Conservation (phyloP, 371 early-diverging fungal species). For the Mucor piriformis region DNA sequence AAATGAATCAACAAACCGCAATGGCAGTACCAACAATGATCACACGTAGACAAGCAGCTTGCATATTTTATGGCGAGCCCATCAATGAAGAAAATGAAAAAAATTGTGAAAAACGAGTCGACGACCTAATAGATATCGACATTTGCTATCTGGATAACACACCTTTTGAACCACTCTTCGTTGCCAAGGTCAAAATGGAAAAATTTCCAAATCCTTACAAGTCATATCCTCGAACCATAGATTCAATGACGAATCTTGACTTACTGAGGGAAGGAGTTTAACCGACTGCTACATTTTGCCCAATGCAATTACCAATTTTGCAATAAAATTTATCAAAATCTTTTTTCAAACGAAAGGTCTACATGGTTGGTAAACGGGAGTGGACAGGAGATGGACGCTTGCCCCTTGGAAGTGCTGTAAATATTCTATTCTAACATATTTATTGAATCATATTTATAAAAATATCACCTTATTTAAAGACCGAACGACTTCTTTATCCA, state of each 20-base stretch:
- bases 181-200: conserved; percentile 7
- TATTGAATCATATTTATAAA: too few species aligned
- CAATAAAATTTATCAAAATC: conserved; percentile 3
- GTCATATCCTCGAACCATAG: conserved; percentile 1
- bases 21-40: conserved; percentile 8
- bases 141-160: conserved; percentile 1
- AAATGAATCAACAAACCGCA: conserved; percentile 10
- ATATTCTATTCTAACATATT: too few species aligned
- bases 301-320: too few species aligned
- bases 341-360: conserved; percentile 4
- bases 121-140: conserved; percentile 3
- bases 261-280: conserved; percentile 9
- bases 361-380: background rate
- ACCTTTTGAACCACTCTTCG: conserved; percentile 4
- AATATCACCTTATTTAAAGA: too few species aligned
- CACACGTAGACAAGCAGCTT: conserved; percentile 11
- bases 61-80: conserved; percentile 8
- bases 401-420: too few species aligned
- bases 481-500: too few species aligned
- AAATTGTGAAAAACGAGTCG: conserved; percentile 7
- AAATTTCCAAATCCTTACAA: conserved; percentile 3
- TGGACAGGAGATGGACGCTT: conserved; percentile 6
- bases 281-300: conserved; percentile 3
- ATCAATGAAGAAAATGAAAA: conserved; percentile 8
- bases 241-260: conserved; percentile 8